Evolutionary conservation across 2,329 filamentous ascomycete genomes (phyloP), one percentile per base, ranked within the genome.

Genomic region (Pseudogymnoascus sp.): DNA sequence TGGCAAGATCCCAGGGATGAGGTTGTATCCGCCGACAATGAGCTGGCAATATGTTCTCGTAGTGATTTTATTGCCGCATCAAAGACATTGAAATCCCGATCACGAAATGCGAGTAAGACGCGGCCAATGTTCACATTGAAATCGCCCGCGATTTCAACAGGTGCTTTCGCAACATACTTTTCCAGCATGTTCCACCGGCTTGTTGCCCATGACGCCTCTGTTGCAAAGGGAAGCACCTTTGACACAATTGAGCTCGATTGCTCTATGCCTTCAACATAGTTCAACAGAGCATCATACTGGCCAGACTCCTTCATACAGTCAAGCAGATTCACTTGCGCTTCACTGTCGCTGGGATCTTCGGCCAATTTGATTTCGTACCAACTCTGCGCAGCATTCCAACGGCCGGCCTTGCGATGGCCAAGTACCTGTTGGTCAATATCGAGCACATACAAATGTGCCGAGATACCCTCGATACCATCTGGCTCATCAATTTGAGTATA

Each of bases 401-500:
- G 82, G 3, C 94, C 94, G 18, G 92, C 90, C 73, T 96, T 97
- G 62, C 89, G 85, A 74, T 99, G 91, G 68, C 95, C 91, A 61
- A 97, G 80, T 33, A 97, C 88, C 71, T 97, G 92, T 71, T 97
- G 93, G 63, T 96, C 89, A 58, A 97, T 87, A 66, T 95, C 90
- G n/a, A 97, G 78, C 9, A 91, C 85, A 62, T 89, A 88, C 2
- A 97, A 78, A 71, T 94, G 89, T 18, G 91, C 86, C 1, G 93
- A 96, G 63, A 99, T 93, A 2, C 94, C 94, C 71, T 97, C 92
- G 35, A 99, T 86, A 1, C 93, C 92, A 73, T 99, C 94, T 0
- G 94, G 95, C 68, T 99, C 94, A 69, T 99, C 94, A 63, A 99
- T 97, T 68, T 97, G 89, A 1, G 91, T 90, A 73, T 99, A 99